Evolutionary conservation across 2,329 filamentous ascomycete genomes (phyloP).

Genomic region (Periconia sp.): DNA sequence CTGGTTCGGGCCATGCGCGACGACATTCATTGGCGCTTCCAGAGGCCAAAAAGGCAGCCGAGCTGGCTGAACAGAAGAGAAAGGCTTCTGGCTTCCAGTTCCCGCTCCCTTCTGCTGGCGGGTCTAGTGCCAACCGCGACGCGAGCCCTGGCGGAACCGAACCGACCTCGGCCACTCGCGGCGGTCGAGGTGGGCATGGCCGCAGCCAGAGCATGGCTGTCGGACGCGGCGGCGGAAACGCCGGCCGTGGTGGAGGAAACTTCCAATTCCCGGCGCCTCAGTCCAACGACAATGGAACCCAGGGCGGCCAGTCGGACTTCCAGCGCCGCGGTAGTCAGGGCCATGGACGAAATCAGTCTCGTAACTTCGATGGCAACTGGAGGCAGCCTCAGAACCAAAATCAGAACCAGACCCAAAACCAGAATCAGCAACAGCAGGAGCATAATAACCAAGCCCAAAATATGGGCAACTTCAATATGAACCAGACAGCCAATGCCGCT

Average conservation of each 20-base stretch:
- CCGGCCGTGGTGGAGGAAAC: constrained; percentile 69
- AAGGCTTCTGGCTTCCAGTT: constrained; percentile 96
- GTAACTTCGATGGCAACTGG: constrained; percentile 99
- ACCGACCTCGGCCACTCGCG: constrained; percentile 41
- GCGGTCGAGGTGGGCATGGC: constrained; percentile 64
- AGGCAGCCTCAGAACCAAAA: constrained; percentile 72
- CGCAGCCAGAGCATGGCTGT: constrained; percentile 91
- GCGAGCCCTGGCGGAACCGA: constrained; percentile 56
- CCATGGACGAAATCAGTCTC: constrained; percentile 81
- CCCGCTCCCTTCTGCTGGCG: constrained; percentile 73
- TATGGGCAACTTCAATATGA: constrained; percentile 71
- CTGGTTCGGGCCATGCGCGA: constrained; percentile 79
- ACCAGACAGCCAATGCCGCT: constrained; percentile 71
- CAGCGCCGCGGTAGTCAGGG: constrained; percentile 77
- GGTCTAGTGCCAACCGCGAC: constrained; percentile 59
- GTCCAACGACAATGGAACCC: constrained; percentile 54
- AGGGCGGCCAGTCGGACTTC: constrained; percentile 65
- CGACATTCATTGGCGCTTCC: constrained; percentile 93
- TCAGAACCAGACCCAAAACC: constrained; percentile 43
- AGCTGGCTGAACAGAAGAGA: constrained; percentile 94
- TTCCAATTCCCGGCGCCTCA: constrained; percentile 71
- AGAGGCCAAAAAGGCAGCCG: constrained; percentile 96
- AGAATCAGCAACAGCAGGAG: constrained; percentile 57
- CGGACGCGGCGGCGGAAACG: constrained; percentile 69
- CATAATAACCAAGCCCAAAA: constrained; percentile 53